Evolutionary conservation across 805 yeast species (phyloP).

Genomic region (Lipomyces spencermartinsiae): DNA sequence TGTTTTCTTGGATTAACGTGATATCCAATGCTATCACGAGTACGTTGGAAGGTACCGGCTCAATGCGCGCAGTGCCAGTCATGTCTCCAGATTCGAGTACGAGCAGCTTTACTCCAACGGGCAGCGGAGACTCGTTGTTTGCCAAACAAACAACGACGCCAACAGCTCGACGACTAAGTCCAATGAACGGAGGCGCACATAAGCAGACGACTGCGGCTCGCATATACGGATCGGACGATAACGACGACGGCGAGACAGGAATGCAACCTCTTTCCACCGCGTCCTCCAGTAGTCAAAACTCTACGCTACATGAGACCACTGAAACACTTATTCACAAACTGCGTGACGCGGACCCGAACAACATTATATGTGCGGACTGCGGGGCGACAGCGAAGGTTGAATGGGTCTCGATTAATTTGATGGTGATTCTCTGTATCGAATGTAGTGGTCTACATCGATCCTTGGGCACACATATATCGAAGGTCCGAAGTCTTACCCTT

Average conservation of each 20-base stretch:
- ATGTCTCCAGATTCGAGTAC: conserved; percentile 6
- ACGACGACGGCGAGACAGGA: background rate
- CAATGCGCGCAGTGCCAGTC: conserved; percentile 9
- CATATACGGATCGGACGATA: background rate
- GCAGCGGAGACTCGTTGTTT: conserved; percentile 10
- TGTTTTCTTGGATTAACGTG: conserved; percentile 70
- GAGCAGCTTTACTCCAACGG: background rate
- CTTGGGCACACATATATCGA: conserved; percentile 80
- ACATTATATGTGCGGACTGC: conserved; percentile 80
- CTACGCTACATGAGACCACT: conserved; percentile 9
- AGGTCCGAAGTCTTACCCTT: conserved; percentile 75
- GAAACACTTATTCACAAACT: conserved; percentile 25
- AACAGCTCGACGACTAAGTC: background rate
- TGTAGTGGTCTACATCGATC: conserved; percentile 91
- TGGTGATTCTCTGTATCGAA: conserved; percentile 76
- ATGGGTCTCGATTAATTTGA: conserved; percentile 82
- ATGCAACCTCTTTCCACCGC: background rate
- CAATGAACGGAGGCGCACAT: background rate
- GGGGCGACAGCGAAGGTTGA: conserved; percentile 68
- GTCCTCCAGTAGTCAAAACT: background rate
- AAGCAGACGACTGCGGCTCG: background rate
- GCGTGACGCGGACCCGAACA: conserved; percentile 53
- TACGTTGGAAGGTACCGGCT: conserved; percentile 50
- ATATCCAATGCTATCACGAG: conserved; percentile 59
- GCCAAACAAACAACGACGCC: conserved; percentile 19